Conservation (phyloP, 2,329 filamentous ascomycete species). For the Neocatenulostroma microsporum region DNA sequence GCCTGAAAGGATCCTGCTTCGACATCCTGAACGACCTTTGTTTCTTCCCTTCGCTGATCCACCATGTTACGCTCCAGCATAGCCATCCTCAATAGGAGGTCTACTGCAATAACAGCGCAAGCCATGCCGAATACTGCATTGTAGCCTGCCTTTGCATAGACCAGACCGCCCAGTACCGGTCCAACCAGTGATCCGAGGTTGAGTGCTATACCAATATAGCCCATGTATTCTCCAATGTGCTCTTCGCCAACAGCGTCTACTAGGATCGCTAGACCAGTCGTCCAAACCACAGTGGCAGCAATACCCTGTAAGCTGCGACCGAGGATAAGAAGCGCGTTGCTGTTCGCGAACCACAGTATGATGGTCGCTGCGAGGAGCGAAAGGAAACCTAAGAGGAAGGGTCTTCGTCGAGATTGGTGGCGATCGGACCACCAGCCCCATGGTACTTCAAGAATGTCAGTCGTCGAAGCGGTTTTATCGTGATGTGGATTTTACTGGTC, state of each 20-base stretch:
- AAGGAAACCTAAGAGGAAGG: constrained; percentile 55
- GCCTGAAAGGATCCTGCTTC: too few species aligned
- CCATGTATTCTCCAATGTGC: constrained; percentile 56
- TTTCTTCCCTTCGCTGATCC: too few species aligned
- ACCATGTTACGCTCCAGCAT: constrained; percentile 14
- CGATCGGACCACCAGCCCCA: constrained; percentile 53
- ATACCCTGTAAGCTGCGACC: constrained; percentile 60
- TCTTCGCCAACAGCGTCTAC: constrained; percentile 59
- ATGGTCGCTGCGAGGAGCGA: constrained; percentile 55
- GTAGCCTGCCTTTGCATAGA: constrained; percentile 47
- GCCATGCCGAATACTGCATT: constrained; percentile 17
- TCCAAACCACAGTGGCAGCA: constrained; percentile 63
- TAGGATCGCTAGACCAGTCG: constrained; percentile 60
- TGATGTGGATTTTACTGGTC: background rate
- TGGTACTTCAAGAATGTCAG: constrained; percentile 20
- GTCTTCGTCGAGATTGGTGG: constrained; percentile 51
- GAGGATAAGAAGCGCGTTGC: constrained; percentile 51
- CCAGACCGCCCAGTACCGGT: constrained; percentile 59
- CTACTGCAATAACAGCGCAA: constrained; percentile 12
- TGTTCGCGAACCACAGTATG: constrained; percentile 56
- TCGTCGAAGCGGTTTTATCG: background rate
- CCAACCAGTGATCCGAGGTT: constrained; percentile 54
- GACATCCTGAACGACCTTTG: too few species aligned
- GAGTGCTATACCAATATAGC: constrained; percentile 57
- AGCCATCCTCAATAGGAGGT: constrained; percentile 14